These are phyloP conservation scores for Gyromitra esculenta DNA, from an alignment of 2,329 filamentous ascomycete genomes.

Conservation along the genomic window DNA sequence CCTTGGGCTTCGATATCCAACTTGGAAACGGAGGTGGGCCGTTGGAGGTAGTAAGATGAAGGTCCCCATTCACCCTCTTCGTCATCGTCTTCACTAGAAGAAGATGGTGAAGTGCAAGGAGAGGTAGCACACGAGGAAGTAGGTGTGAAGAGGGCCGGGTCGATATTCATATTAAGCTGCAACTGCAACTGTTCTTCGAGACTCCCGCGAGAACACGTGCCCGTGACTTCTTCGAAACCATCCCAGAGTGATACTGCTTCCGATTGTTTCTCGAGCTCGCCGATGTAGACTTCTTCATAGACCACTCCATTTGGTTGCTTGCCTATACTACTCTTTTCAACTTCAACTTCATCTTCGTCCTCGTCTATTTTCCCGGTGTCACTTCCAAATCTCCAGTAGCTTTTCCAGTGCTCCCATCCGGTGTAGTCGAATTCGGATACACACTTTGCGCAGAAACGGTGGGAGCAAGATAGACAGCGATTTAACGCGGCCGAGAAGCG, in stretches of 20 bases:
- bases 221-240: slow-evolving; percentile 10
- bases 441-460: slow-evolving; percentile 53
- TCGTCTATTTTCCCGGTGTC: background rate
- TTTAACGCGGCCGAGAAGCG: slow-evolving; percentile 51
- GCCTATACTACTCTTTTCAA: background rate
- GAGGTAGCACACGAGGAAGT: slow-evolving; percentile 10
- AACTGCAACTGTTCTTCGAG: slow-evolving; percentile 24
- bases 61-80: slow-evolving; percentile 13
- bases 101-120: background rate
- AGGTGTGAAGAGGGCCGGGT: background rate
- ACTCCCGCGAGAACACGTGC: background rate
- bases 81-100: background rate
- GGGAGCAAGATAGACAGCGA: slow-evolving; percentile 53
- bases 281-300: slow-evolving; percentile 7
- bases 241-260: slow-evolving; percentile 1
- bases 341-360: background rate
- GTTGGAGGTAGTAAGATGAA: slow-evolving; percentile 15
- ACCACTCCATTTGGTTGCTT: background rate
- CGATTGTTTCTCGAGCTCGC: background rate
- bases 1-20: background rate
- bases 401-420: slow-evolving; percentile 49
- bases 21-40: slow-evolving; percentile 2
- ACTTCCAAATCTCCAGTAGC: slow-evolving; percentile 37
- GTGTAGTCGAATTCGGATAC: slow-evolving; percentile 49
- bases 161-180: slow-evolving; percentile 1